A percentile compares a stretch with the other conserved stretches of the same genome.
Conservation (phyloP, 352 stramenopile species). For the Thraustochytrium striatum region DNA sequence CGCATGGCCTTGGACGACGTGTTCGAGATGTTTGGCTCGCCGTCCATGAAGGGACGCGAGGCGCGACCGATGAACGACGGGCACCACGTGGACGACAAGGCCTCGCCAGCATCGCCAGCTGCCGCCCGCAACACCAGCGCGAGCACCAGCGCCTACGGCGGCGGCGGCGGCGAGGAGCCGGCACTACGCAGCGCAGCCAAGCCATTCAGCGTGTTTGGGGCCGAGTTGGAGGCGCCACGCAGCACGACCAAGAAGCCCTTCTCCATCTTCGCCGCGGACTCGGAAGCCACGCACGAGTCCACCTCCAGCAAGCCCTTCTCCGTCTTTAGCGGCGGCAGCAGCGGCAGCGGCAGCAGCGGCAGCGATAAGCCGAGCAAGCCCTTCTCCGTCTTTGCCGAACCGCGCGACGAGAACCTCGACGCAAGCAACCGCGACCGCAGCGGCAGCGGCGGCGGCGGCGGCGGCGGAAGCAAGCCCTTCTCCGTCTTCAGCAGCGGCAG, state of each 20-base stretch:
- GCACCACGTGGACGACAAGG: no score
- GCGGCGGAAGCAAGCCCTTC: background rate
- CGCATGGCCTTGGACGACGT: constrained; percentile 27
- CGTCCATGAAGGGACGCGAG: background rate
- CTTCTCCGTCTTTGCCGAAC: constrained; percentile 10
- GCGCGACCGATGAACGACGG: no score
- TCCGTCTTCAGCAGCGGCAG: constrained; percentile 2
- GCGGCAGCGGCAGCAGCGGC: background rate
- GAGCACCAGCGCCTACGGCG: no score
- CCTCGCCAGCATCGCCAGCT: no score
- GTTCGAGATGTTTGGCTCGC: constrained; percentile 46
- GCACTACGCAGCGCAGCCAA: no score
- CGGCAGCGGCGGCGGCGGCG: background rate
- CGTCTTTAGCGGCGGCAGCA: background rate
- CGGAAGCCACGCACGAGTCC: background rate
- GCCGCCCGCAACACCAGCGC: no score
- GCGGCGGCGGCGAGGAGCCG: no score
- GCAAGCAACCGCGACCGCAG: no score
- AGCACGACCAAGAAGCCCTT: no score
- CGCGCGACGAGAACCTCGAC: background rate
- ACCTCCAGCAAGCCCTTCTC: background rate
- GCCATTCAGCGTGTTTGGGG: no score
- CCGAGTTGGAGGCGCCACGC: no score
- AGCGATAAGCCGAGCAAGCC: background rate
- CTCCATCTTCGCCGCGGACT: background rate